Percentiles rank a stretch among this genome's conserved stretches.
Conservation (phyloP, 768 basidiomycete genomes). For the Psilocybe subaeruginosa region DNA sequence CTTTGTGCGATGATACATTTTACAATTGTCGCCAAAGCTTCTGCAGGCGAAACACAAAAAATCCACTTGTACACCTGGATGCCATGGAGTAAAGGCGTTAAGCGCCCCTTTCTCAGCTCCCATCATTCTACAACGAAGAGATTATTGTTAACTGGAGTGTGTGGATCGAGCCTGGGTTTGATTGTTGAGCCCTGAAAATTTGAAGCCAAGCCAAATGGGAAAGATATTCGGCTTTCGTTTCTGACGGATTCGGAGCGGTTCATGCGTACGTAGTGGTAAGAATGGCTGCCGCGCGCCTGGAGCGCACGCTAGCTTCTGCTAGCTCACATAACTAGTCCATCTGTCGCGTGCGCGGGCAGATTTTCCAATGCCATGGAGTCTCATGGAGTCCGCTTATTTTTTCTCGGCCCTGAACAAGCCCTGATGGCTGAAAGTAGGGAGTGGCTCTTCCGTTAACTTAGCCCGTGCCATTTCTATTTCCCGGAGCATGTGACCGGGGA, state of each 20-base stretch:
- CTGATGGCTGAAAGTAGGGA: background rate
- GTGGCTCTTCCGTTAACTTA: background rate
- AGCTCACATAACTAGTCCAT: background rate
- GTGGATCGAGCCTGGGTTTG: too few species aligned
- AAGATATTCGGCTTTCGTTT: background rate
- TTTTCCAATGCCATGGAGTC: background rate
- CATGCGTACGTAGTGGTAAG: background rate
- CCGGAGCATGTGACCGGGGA: constrained; percentile 6
- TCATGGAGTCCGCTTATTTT: background rate
- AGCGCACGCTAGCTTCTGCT: background rate
- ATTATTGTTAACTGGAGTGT: too few species aligned
- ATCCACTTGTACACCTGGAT: too few species aligned
- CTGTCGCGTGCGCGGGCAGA: constrained; percentile 1
- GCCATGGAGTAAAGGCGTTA: too few species aligned
- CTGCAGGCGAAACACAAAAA: too few species aligned
- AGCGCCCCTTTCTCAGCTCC: too few species aligned
- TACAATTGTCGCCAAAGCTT: too few species aligned
- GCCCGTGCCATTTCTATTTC: constrained; percentile 4
- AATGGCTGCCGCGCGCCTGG: background rate
- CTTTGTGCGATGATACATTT: too few species aligned
- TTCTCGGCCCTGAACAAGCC: background rate
- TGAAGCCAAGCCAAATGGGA: background rate
- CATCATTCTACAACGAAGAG: too few species aligned
- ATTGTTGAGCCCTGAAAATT: too few species aligned
- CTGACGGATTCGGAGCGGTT: background rate